Base-by-base conservation (phyloP, 768 basidiomycete species). In the Neoboletus magnificus region DNA sequence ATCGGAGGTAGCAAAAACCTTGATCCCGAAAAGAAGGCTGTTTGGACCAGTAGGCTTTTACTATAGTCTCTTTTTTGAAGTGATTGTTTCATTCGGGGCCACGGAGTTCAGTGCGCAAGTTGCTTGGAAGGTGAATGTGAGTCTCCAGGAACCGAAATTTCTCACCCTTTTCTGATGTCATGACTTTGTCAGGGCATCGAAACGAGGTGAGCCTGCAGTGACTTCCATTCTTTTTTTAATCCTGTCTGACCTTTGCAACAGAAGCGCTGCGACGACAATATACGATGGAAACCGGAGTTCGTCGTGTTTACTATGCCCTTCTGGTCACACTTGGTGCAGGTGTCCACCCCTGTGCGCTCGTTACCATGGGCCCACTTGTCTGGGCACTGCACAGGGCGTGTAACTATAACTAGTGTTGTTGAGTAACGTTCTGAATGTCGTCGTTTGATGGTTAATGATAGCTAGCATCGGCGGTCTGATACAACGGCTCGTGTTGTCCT, bases 81-180 rank as follows among this genome's bases (percentile, higher is more conserved):
- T 63, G 36, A 54, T 63, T 18, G 43, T 61, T 20, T 50, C 50
- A n/a, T 63, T 65, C 9, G 62, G 62, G 42, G 20, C 27, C 25
- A 61, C 62, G 1, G 62, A 64, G 86, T 53, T 39, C 18, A 54
- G 33, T 22, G 52, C 60, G 12, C 60, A 59, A 12, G 52, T 59
- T 3, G 58, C 59, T 4, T 59, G 59, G 58, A 48, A 48, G 5
- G 52, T n/a, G 42, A 22, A 59, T 27, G 58, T 59, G 32, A 61
- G 58, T 42, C 27, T 2, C 32, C 8, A 16, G 1, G 9, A 25
- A 33, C 36, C 8, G 1, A 12, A 7, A 8, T 27, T 13, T 36
- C 10, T 27, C 10, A 12, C 4, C 25, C 2, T 13, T 45, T 27
- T 29, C 45, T 59, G 27, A 48, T 49, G 15, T 29, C 12, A n/a